A percentile compares a stretch with the other conserved stretches of the same genome.
Evolutionary conservation across 805 yeast species (phyloP).

Genomic region (Kodamaea leandrae): DNA sequence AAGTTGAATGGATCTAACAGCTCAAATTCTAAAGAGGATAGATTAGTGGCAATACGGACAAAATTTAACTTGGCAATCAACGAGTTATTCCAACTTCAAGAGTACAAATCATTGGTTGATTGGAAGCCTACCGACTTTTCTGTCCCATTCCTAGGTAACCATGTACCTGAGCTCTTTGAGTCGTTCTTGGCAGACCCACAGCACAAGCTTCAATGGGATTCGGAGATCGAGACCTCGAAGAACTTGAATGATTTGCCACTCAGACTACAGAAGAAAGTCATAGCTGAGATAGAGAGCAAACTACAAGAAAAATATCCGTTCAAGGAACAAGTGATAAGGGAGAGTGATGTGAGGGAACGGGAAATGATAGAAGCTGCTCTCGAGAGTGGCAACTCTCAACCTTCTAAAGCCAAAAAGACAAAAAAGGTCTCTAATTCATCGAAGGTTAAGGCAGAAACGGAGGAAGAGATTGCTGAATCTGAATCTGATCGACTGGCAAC

Average conservation of each 20-base stretch:
- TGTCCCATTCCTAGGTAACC: constrained; percentile 15
- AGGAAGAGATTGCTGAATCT: constrained; percentile 5
- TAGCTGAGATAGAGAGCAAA: constrained; percentile 32
- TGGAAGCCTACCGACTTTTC: constrained; percentile 56
- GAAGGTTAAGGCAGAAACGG: constrained; percentile 1
- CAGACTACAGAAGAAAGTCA: constrained; percentile 37
- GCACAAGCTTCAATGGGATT: constrained; percentile 34
- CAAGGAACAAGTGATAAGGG: constrained; percentile 27
- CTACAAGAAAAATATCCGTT: constrained; percentile 36
- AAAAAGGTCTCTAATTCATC: background rate
- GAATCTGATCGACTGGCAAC: constrained; percentile 8
- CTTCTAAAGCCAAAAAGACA: background rate
- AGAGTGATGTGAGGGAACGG: constrained; percentile 21
- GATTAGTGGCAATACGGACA: constrained; percentile 43
- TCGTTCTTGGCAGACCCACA: constrained; percentile 27
- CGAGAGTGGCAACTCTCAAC: background rate
- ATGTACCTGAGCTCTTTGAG: constrained; percentile 33
- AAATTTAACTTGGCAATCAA: constrained; percentile 50
- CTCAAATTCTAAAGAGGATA: constrained; percentile 12
- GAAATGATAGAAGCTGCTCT: constrained; percentile 15
- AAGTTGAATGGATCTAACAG: constrained; percentile 3
- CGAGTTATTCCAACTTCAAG: constrained; percentile 62
- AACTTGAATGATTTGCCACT: constrained; percentile 35
- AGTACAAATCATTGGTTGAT: constrained; percentile 57
- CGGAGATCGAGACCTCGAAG: constrained; percentile 18